Conservation (phyloP, 1,139 yeast species). For the Candida pseudocylindracea region DNA sequence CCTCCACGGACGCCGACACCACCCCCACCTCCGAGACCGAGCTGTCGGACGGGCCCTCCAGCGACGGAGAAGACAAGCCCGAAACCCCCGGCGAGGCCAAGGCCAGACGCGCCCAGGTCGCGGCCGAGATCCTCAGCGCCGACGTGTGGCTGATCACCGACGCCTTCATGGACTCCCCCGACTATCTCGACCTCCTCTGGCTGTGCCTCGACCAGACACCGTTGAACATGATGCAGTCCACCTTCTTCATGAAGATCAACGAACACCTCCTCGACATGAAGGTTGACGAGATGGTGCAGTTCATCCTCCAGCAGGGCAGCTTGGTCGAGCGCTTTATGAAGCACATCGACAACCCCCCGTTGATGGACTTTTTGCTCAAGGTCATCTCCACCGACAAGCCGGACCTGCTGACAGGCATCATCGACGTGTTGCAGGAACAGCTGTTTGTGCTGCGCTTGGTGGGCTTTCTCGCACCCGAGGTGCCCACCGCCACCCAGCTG, state of each 20-base stretch:
- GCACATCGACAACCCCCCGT: conserved; percentile 68
- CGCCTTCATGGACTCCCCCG: conserved; percentile 60
- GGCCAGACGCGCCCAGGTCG: conserved; percentile 58
- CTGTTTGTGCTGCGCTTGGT: conserved; percentile 35
- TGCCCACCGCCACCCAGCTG: conserved; percentile 17
- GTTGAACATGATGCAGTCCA: conserved; percentile 54
- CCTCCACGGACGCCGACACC: background rate
- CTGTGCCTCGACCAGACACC: conserved; percentile 40
- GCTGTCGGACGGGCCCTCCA: too few species aligned
- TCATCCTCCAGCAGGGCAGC: conserved; percentile 39
- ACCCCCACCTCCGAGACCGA: background rate
- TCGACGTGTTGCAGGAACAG: conserved; percentile 47
- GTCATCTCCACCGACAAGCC: conserved; percentile 65
- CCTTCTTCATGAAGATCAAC: conserved; percentile 84
- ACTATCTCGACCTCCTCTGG: conserved; percentile 57
- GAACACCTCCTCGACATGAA: conserved; percentile 87
- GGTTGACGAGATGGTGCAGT: conserved; percentile 58
- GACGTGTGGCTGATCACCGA: conserved; percentile 94
- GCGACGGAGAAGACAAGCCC: conserved; percentile 4
- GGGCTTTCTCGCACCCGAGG: conserved; percentile 21
- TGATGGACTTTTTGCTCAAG: conserved; percentile 64
- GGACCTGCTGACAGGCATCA: conserved; percentile 56
- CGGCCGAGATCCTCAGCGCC: conserved; percentile 77
- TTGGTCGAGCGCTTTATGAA: conserved; percentile 51
- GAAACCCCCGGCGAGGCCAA: conserved; percentile 27